Base-by-base conservation (phyloP, 2,329 filamentous ascomycete genomes). In the Aphanocladium album region DNA sequence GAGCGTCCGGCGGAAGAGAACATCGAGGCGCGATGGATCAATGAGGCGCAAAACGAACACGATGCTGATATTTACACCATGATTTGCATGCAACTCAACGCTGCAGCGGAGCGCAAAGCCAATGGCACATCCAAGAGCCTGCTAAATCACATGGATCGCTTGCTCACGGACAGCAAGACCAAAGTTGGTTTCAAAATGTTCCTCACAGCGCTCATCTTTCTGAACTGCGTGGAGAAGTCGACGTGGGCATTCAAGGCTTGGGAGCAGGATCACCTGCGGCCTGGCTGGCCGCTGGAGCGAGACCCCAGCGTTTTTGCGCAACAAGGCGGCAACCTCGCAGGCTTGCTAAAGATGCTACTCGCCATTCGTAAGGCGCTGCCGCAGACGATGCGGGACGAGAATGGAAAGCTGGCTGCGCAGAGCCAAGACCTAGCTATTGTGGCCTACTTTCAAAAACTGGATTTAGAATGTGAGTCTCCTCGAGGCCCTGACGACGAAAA, bases 191-290 rank as follows among this genome's bases (percentile, higher is more conserved):
- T 86, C 67, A 80, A 80, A 64, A 82, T 86, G 72, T 88, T 85
- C 66, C 79, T 88, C 23, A 81, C 84, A 2, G 80, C 83, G 3
- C 71, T 88, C 60, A 81, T 88, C 58, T 81, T 88, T 63, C 79
- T 88, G 52, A 87, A 86, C 67, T 87, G 84, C 64, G 77, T 88
- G 16, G 86, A 89, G 68, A 88, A 88, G 73, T 85, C 84, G 0
- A 88, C 85, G 0, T 89, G 85, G 86, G 82, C 83, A 1, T 88
- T 88, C 73, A 86, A 87, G 64, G 84, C 83, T 2, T 89, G 85
- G 84, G 84, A 87, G 66, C 83, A 87, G 68, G 80, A 84, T 60
- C 81, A 82, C 54, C 78, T 87, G 27, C 79, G 82, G 2, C 78
- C 79, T 0, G 79, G 80, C 47, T 88, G 85, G 85, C 86, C 86